A percentile compares a stretch with the other conserved stretches of the same genome.
phyloP scores from a whole-genome alignment of 2,329 filamentous ascomycete genomes.

The Emergomyces africanus region DNA sequence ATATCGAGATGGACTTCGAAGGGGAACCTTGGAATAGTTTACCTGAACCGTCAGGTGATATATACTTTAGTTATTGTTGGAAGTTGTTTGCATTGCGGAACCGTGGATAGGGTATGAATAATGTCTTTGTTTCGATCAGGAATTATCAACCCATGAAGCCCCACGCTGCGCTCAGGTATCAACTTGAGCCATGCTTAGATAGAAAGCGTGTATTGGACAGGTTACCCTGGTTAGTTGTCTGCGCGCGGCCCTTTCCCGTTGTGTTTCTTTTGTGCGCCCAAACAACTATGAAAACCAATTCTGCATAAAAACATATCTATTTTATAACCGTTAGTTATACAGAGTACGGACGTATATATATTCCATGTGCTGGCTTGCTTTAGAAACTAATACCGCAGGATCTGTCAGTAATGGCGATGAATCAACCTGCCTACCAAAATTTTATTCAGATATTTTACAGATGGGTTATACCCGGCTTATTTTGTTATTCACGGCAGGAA shows the following conservation, averaged over 20 bases:
- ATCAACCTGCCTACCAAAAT: too few species aligned
- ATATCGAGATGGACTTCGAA: background rate
- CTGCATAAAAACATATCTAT: too few species aligned
- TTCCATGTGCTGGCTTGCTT: too few species aligned
- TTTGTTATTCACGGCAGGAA: too few species aligned
- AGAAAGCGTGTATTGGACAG: background rate
- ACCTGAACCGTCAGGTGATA: too few species aligned
- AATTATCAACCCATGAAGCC: background rate
- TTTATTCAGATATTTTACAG: too few species aligned
- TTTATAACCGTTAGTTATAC: too few species aligned
- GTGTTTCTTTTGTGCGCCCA: background rate
- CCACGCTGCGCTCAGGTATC: background rate
- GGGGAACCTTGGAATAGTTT: background rate
- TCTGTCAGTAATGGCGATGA: too few species aligned
- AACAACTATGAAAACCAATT: background rate
- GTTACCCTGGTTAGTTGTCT: background rate
- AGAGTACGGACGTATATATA: too few species aligned
- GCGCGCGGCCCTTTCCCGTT: background rate
- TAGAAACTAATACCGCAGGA: too few species aligned
- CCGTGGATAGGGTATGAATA: background rate
- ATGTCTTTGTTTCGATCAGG: background rate
- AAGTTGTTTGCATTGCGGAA: background rate
- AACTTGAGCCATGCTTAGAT: background rate
- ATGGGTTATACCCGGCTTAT: too few species aligned
- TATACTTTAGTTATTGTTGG: too few species aligned